These are phyloP conservation scores for Suhomyces choctaworum DNA, from an alignment of 1,139 yeast species.

Conservation along the genomic window DNA sequence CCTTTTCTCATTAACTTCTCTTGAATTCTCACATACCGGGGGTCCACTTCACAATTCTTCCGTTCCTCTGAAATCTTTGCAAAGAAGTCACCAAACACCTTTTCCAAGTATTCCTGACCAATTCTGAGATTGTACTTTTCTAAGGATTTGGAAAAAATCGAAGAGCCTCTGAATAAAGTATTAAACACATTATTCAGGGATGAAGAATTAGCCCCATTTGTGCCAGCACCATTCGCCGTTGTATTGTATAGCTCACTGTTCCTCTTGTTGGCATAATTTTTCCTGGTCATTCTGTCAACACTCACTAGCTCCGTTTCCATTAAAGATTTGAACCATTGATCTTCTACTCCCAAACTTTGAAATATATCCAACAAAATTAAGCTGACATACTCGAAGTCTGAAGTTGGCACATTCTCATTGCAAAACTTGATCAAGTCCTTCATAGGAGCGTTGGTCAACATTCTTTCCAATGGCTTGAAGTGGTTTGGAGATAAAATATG, in stretches of 20 bases:
- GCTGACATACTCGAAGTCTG: conserved; percentile 56
- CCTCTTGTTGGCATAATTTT: conserved; percentile 33
- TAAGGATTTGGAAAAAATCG: conserved; percentile 75
- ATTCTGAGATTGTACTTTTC: conserved; percentile 75
- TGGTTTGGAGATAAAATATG: conserved; percentile 59
- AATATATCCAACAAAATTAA: conserved; percentile 61
- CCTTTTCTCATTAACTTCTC: conserved; percentile 36
- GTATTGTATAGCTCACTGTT: conserved; percentile 15
- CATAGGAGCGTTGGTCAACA: conserved; percentile 54
- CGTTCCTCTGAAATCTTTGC: conserved; percentile 51
- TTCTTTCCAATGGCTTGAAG: conserved; percentile 62
- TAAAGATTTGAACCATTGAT: conserved; percentile 67
- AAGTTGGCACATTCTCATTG: conserved; percentile 41
- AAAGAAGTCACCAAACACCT: conserved; percentile 70
- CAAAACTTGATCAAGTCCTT: conserved; percentile 50
- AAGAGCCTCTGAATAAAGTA: conserved; percentile 82
- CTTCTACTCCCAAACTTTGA: conserved; percentile 62
- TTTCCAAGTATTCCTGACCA: conserved; percentile 77
- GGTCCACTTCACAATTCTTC: conserved; percentile 76
- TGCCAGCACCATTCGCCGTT: neutral
- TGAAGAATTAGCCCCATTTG: conserved; percentile 7
- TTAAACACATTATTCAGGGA: conserved; percentile 55
- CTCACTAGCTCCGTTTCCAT: conserved; percentile 62
- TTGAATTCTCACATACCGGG: conserved; percentile 48
- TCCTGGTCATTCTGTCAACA: conserved; percentile 48